These are phyloP conservation scores for Bruguiera hainesii DNA, from an alignment of 441 rosid species.

Conservation along the genomic window DNA sequence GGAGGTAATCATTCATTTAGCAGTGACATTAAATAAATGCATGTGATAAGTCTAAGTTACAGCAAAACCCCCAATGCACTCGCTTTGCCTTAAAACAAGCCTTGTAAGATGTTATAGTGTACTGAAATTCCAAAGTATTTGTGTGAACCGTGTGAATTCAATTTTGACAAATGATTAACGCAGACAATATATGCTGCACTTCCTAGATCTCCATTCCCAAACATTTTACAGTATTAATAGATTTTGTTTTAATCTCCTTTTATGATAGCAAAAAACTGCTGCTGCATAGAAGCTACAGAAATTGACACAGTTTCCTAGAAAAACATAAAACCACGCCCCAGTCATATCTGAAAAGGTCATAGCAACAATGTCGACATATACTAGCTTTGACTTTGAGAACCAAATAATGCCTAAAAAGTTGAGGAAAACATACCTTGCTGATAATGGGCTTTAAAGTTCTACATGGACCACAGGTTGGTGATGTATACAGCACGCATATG, in stretches of 20 bases:
- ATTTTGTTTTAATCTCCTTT: too few species aligned
- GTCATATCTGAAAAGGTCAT: neutral
- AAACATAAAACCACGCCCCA: neutral
- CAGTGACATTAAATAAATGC: too few species aligned
- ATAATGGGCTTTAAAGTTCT: conserved; percentile 96
- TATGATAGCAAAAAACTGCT: too few species aligned
- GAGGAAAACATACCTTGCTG: conserved; percentile 54
- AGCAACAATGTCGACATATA: neutral
- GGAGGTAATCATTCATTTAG: too few species aligned
- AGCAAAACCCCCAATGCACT: neutral
- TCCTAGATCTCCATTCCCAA: neutral
- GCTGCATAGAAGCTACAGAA: too few species aligned
- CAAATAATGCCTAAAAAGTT: neutral
- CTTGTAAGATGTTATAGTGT: neutral
- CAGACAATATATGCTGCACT: neutral
- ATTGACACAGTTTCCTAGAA: too few species aligned
- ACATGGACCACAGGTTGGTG: conserved; percentile 98
- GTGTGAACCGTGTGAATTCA: neutral
- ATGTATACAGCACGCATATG: conserved; percentile 74
- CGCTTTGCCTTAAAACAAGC: neutral
- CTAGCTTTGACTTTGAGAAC: neutral
- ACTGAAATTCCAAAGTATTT: neutral
- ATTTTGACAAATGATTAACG: neutral
- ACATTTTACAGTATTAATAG: neutral
- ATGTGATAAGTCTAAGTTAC: too few species aligned